Conservation (phyloP, 2,329 filamentous ascomycete species). For the Fusarium marasasianum region DNA sequence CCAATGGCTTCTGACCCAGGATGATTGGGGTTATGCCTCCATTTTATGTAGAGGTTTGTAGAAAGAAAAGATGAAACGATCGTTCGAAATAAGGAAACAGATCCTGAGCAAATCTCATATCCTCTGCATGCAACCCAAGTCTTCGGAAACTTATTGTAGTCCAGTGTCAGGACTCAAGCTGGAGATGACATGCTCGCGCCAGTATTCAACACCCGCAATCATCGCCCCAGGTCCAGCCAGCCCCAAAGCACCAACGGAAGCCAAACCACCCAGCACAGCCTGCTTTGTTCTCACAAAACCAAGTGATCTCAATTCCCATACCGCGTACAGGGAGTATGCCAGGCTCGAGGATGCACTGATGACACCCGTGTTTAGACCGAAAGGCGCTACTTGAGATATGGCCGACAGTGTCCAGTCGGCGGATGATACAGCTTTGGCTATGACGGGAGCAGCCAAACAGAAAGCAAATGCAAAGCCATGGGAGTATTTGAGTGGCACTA, state of each 20-base stretch:
- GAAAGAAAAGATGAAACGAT: no score
- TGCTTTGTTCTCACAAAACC: not conserved
- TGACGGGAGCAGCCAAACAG: not conserved
- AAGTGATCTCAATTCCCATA: not conserved
- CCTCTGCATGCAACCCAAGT: no score
- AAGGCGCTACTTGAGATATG: rapidly evolving
- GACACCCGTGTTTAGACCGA: rapidly evolving
- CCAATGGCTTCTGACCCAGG: no score
- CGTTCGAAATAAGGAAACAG: no score
- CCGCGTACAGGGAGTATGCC: not conserved
- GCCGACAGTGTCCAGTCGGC: not conserved
- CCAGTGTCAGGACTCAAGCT: not conserved
- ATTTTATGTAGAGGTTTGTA: no score
- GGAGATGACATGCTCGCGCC: not conserved
- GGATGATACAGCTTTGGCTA: rapidly evolving
- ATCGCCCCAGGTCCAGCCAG: not conserved
- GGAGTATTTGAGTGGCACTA: not conserved
- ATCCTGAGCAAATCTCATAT: no score
- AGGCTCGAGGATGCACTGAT: not conserved
- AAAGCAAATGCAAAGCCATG: not conserved
- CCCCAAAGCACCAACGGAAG: rapidly evolving
- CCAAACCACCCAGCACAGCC: not conserved
- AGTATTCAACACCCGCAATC: not conserved
- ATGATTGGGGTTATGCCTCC: no score
- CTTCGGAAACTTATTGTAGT: rapidly evolving